A percentile compares a stretch with the other conserved stretches of the same genome.
phyloP scores from a whole-genome alignment of 2,329 filamentous ascomycete species.

The Hirsutella thompsonii region DNA sequence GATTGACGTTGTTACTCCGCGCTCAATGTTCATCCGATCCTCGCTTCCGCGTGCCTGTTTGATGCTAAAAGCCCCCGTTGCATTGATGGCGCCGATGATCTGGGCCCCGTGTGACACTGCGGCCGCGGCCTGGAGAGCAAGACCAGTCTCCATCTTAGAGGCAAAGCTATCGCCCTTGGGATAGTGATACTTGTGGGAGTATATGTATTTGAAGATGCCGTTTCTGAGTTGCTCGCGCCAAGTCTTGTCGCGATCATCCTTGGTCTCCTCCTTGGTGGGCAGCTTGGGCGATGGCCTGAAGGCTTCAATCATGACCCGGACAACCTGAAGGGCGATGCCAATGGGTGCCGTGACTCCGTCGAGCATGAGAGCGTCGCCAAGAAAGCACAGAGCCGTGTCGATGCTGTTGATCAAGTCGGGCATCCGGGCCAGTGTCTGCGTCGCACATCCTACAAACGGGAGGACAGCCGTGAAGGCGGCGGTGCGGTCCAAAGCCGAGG shows the following conservation, averaged over 20 bases:
- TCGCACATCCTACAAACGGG: slow-evolving; percentile 1
- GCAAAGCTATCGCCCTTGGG: background rate
- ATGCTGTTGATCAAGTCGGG: background rate
- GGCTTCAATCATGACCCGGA: background rate
- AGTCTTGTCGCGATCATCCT: background rate
- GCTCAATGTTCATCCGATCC: background rate
- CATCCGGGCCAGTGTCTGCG: background rate
- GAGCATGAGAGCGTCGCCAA: slow-evolving; percentile 1
- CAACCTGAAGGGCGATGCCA: slow-evolving; percentile 1
- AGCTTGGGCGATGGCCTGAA: slow-evolving; percentile 1
- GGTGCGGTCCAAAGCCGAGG: background rate
- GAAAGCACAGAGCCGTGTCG: background rate
- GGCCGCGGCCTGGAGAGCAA: slow-evolving; percentile 1
- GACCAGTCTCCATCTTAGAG: slow-evolving; percentile 1
- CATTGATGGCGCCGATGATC: background rate
- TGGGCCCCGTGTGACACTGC: background rate
- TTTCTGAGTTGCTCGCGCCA: background rate
- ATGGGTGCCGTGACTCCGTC: background rate
- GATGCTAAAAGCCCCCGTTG: background rate
- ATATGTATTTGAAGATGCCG: background rate
- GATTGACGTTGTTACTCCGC: background rate
- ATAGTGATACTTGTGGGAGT: background rate
- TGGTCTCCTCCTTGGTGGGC: background rate
- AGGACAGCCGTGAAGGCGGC: slow-evolving; percentile 1
- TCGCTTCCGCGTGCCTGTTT: background rate